Conservation (phyloP, 345 rosid genomes). For the Moricandia arvensis region DNA sequence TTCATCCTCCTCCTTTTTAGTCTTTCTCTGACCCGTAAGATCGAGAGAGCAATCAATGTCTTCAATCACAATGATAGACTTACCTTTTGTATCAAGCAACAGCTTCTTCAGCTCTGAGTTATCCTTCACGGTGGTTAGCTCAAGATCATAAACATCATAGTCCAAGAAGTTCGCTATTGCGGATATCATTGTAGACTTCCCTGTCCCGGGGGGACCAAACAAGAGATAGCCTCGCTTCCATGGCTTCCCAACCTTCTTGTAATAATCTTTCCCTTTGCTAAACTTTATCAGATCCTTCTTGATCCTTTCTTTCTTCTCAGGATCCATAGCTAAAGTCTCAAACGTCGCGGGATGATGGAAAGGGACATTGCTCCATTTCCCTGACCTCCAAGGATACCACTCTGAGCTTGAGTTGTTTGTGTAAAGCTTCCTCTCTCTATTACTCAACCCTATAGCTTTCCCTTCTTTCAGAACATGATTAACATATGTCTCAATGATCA, state of each 20-base stretch:
- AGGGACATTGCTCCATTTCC: neutral
- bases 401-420: neutral
- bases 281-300: neutral
- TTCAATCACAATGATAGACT: neutral
- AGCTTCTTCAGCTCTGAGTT: neutral
- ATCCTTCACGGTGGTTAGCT: neutral
- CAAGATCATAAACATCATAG: neutral
- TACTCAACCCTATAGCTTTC: neutral
- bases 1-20: neutral
- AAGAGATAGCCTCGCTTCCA: neutral
- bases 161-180: neutral
- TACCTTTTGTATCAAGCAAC: neutral
- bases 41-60: neutral
- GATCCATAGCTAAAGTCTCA: neutral
- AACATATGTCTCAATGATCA: neutral
- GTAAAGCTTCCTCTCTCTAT: neutral
- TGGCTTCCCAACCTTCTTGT: neutral
- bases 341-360: neutral
- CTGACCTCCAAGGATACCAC: neutral
- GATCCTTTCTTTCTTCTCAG: neutral
- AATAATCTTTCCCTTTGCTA: neutral
- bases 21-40: neutral
- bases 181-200: neutral
- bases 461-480: neutral
- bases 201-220: neutral